These are phyloP conservation scores for Vanrija sp. DNA, from an alignment of 1,284 basidiomycete genomes.

Conservation along the genomic window DNA sequence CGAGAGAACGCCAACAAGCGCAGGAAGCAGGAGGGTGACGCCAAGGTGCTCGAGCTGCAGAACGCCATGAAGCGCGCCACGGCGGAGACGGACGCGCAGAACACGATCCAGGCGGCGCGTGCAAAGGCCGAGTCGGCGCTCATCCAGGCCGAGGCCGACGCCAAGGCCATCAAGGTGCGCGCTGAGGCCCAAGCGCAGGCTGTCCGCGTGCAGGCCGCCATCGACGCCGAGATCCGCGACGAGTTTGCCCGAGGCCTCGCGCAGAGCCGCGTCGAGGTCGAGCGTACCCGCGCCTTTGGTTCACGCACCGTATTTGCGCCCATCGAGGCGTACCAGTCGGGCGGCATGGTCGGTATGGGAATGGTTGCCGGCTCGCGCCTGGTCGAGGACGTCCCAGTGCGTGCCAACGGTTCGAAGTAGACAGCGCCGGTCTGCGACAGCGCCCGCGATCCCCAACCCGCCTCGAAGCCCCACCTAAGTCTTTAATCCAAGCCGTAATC, in stretches of 20 bases:
- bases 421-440: no score
- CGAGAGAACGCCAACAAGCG: conserved; percentile 15
- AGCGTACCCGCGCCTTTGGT: conserved; percentile 11
- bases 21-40: conserved; percentile 14
- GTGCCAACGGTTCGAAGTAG: neutral
- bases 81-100: conserved; percentile 9
- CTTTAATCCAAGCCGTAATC: no score
- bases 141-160: conserved; percentile 14
- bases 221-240: conserved; percentile 9
- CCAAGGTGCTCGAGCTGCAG: conserved; percentile 14
- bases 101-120: conserved; percentile 1
- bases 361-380: neutral
- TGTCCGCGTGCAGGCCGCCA: conserved; percentile 2
- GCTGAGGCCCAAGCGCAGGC: conserved; percentile 13
- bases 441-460: no score
- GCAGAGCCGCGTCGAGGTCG: conserved; percentile 12
- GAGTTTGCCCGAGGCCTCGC: conserved; percentile 15
- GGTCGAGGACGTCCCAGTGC: neutral
- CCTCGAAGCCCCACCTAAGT: no score
- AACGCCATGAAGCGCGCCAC: conserved; percentile 13
- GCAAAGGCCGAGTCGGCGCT: conserved; percentile 6
- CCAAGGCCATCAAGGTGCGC: conserved; percentile 8
- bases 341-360: conserved; percentile 13
- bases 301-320: conserved; percentile 11
- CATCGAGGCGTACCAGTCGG: conserved; percentile 5